Conservation (phyloP, 257 asterid genomes). For the Forsythia suspensa region DNA sequence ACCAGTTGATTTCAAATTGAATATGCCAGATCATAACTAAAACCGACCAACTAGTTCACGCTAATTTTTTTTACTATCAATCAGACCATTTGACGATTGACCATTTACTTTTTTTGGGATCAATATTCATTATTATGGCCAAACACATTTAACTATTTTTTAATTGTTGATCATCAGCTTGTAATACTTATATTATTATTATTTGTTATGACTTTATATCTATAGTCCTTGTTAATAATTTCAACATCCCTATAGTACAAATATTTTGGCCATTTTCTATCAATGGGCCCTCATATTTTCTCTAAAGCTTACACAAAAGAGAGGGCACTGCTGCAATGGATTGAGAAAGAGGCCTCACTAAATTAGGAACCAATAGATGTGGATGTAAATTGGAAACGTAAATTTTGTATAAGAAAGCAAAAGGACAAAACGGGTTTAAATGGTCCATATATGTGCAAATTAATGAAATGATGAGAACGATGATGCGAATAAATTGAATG, state of each 20-base stretch:
- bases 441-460: no score
- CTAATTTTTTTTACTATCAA: not conserved
- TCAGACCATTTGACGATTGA: not conserved
- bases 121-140: not conserved
- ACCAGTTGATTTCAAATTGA: not conserved
- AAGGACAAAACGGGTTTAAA: no score
- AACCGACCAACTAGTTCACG: not conserved
- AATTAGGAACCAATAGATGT: not conserved
- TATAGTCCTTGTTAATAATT: no score
- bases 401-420: no score
- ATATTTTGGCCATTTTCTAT: not conserved
- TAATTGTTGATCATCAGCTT: not conserved
- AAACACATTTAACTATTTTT: not conserved
- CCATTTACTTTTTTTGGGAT: not conserved
- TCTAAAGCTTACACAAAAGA: not conserved
- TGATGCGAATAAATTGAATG: no score
- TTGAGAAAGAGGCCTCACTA: constrained; percentile 22
- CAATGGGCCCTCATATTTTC: constrained; percentile 3
- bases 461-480: no score
- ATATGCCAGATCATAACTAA: not conserved
- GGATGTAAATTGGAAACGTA: no score
- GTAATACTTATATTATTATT: no score
- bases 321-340: constrained; percentile 11
- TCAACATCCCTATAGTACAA: not conserved
- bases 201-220: no score